Percentiles rank a stretch among this genome's conserved stretches.
Conservation (phyloP, 306 rosid genomes). For the Citrullus colocynthis region DNA sequence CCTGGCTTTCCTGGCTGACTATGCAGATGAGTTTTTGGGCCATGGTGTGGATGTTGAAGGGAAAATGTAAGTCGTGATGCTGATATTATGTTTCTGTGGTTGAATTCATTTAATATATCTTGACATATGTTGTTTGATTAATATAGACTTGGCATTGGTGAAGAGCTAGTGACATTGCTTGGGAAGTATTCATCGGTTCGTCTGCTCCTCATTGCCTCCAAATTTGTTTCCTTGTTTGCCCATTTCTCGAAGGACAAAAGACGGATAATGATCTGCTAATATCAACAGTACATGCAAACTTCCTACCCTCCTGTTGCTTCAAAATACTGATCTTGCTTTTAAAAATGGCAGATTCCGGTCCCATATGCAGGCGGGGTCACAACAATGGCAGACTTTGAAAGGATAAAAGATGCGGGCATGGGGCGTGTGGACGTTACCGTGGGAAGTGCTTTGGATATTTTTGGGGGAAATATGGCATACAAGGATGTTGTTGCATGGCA, state of each 20-base stretch:
- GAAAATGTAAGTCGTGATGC: conserved; percentile 49
- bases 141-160: conserved; percentile 83
- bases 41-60: conserved; percentile 99
- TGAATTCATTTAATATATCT: not conserved
- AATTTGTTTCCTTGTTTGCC: not conserved
- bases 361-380: conserved; percentile 94
- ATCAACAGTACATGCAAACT: not conserved
- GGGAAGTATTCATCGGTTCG: conserved; percentile 81
- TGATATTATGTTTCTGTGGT: not conserved
- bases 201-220: conserved; percentile 8
- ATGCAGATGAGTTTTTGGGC: conserved; percentile 87
- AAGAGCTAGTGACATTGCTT: conserved; percentile 82
- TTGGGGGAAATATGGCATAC: conserved; percentile 58
- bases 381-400: conserved; percentile 66
- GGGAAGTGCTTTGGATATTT: conserved; percentile 84
- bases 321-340: conserved; percentile 2
- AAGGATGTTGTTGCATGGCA: conserved; percentile 76
- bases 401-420: conserved; percentile 59
- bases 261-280: not conserved
- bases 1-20: conserved; percentile 59
- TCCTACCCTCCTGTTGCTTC: not conserved
- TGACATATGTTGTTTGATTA: conserved; percentile 8
- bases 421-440: conserved; percentile 67
- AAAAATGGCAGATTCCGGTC: conserved; percentile 59
- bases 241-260: not conserved